Conservation (phyloP, 2,329 filamentous ascomycete species). For the Zasmidium angulare region DNA sequence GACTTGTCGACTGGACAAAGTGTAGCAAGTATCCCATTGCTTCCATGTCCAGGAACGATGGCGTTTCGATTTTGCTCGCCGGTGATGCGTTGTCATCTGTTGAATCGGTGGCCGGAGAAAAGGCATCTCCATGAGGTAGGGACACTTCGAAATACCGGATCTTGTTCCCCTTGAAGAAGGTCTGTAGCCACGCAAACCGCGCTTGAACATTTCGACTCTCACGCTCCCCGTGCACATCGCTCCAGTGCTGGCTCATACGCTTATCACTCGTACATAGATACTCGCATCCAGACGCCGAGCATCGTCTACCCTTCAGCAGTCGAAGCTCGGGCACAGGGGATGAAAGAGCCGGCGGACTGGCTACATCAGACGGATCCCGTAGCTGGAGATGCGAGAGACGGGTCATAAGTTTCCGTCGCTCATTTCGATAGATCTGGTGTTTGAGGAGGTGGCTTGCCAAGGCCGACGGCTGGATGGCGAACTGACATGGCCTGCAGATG, state of each 20-base stretch:
- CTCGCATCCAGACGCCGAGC: conserved; percentile 7
- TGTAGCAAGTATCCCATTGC: conserved; percentile 2
- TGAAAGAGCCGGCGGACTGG: conserved; percentile 11
- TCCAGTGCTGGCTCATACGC: conserved; percentile 21
- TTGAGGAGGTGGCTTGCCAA: conserved; percentile 18
- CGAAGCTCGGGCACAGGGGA: conserved; percentile 14
- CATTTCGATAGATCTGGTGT: conserved; percentile 20
- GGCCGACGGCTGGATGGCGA: conserved; percentile 19
- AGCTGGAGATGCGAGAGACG: conserved; percentile 13
- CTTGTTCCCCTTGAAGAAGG: conserved; percentile 22
- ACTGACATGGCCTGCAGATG: conserved; percentile 19
- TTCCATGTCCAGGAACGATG: background rate
- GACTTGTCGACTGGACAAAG: background rate
- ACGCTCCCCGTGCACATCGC: conserved; percentile 9
- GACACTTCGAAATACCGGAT: conserved; percentile 22
- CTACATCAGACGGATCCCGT: conserved; percentile 10
- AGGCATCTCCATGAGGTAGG: conserved; percentile 18
- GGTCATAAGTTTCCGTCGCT: conserved; percentile 14
- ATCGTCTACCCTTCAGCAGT: conserved; percentile 13
- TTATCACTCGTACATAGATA: conserved; percentile 20
- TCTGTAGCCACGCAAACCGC: conserved; percentile 17
- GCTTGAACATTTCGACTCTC: conserved; percentile 16
- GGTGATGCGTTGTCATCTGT: background rate
- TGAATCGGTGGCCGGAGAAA: background rate
- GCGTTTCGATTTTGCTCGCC: no score